Evolutionary conservation across 345 rosid genomes (phyloP).

Genomic region (Eucalyptus polybractea): DNA sequence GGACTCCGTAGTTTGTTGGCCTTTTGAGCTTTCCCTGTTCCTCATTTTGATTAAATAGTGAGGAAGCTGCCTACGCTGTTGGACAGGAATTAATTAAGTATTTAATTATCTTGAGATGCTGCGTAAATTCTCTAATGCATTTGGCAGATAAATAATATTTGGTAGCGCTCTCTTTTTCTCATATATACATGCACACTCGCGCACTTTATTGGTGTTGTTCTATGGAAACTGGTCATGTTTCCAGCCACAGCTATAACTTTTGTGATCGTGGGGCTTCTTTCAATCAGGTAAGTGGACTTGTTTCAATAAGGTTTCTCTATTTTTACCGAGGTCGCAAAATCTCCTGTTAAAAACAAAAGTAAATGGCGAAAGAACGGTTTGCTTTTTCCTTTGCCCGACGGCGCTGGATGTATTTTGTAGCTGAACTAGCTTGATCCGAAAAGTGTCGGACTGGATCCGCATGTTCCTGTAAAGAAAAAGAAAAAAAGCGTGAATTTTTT

Average conservation of each 20-base stretch:
- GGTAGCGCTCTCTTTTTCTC: background rate
- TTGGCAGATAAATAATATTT: background rate
- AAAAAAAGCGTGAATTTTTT: background rate
- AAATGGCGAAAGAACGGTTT: background rate
- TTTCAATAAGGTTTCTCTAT: background rate
- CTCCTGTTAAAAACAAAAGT: background rate
- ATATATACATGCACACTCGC: background rate
- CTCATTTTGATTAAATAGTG: background rate
- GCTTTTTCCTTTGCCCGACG: background rate
- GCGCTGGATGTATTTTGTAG: background rate
- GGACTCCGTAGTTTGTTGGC: background rate
- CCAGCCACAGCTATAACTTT: background rate
- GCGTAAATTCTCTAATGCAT: background rate
- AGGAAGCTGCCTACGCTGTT: background rate
- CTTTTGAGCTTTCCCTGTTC: background rate
- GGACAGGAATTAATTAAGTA: background rate
- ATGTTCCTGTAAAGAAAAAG: background rate
- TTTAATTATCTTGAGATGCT: background rate
- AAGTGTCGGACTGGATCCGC: background rate
- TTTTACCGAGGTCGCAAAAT: background rate
- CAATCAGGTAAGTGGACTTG: background rate
- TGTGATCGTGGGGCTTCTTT: background rate
- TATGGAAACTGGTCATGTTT: background rate
- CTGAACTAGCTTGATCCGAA: background rate
- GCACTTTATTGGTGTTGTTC: background rate